Evolutionary conservation across 768 basidiomycete species (phyloP).

Genomic region (Dentipellis fragilis): DNA sequence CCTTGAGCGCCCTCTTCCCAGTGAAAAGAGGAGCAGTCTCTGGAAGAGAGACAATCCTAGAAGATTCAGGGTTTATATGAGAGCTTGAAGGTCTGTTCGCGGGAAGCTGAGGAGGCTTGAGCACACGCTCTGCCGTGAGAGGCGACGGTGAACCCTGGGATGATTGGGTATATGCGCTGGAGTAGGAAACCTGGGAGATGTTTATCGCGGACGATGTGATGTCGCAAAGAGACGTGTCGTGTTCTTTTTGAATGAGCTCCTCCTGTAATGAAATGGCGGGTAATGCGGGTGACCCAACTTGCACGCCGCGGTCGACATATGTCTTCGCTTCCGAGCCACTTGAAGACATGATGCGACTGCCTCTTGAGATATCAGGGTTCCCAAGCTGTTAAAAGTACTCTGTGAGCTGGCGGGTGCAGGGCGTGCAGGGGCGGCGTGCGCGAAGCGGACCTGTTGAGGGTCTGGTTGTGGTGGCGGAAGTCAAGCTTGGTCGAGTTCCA

Average conservation of each 20-base stretch:
- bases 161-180: conserved; percentile 10
- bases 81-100: conserved; percentile 5
- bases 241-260: neutral
- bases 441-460: neutral
- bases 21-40: conserved; percentile 3
- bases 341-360: neutral
- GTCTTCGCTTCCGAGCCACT: neutral
- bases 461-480: conserved; percentile 1
- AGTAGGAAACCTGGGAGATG: conserved; percentile 1
- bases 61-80: neutral
- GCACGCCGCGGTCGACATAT: conserved; percentile 13
- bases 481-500: neutral
- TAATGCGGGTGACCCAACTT: conserved; percentile 5
- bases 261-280: neutral
- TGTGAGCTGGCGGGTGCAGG: neutral
- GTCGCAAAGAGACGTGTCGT: neutral
- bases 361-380: neutral
- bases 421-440: neutral
- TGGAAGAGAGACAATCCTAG: conserved; percentile 11
- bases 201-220: neutral
- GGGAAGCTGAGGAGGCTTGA: conserved; percentile 11
- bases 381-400: neutral
- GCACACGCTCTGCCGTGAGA: neutral
- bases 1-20: neutral
- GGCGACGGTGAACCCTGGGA: neutral